These are phyloP conservation scores for Backusella morwellensis DNA, from an alignment of 192 early-diverging fungal genomes.

Conservation along the genomic window DNA sequence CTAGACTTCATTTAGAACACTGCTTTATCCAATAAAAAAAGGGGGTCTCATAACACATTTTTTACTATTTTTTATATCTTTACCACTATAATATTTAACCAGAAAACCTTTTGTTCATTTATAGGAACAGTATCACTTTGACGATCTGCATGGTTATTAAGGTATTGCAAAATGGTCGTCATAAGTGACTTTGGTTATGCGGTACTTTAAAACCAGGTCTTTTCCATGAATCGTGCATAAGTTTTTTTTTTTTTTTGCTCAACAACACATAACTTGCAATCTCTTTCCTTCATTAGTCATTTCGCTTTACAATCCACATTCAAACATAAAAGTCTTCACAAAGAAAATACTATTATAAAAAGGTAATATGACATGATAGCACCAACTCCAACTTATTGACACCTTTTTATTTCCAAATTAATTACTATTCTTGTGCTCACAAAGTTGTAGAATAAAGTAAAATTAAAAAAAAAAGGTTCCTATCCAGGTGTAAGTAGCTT, in stretches of 20 bases:
- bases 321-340: background rate
- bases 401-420: background rate
- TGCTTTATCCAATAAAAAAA: background rate
- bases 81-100: background rate
- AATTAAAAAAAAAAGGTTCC: background rate
- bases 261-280: background rate
- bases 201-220: background rate
- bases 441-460: conserved; percentile 8
- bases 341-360: background rate
- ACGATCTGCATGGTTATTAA: background rate
- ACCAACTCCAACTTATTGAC: background rate
- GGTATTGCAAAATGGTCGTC: conserved; percentile 3
- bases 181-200: background rate
- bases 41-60: background rate
- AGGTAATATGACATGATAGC: background rate
- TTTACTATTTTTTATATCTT: background rate
- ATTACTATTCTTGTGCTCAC: background rate
- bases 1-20: background rate
- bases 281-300: background rate
- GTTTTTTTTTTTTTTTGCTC: background rate
- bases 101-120: background rate
- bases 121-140: background rate
- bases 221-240: conserved; percentile 4
- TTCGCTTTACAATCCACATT: background rate
- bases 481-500: conserved; percentile 1